These are phyloP conservation scores for Neoascochyta sp. DNA, from an alignment of 2,329 filamentous ascomycete genomes.

Conservation along the genomic window DNA sequence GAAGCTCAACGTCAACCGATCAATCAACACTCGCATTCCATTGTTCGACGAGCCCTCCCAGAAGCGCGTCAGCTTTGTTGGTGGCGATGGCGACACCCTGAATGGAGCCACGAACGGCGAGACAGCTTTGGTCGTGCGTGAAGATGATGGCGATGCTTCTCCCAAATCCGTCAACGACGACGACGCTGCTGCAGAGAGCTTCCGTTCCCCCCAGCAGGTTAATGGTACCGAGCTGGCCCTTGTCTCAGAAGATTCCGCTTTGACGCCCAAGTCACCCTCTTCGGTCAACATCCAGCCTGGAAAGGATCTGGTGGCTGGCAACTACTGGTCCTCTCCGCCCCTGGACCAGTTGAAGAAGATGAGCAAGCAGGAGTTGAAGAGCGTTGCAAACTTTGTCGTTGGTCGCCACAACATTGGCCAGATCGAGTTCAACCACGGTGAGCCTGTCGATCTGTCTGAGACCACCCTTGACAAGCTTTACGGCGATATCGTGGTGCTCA, in stretches of 20 bases:
- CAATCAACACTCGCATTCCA: conserved; percentile 63
- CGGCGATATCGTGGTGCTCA: conserved; percentile 70
- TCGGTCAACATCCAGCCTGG: conserved; percentile 28
- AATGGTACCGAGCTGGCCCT: conserved; percentile 73
- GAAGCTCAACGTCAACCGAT: conserved; percentile 87
- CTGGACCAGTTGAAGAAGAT: conserved; percentile 72
- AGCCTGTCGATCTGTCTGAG: conserved; percentile 69
- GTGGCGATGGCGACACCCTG: conserved; percentile 42
- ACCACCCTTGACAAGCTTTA: conserved; percentile 78
- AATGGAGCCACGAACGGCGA: conserved; percentile 43
- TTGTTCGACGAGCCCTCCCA: conserved; percentile 56
- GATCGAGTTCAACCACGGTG: conserved; percentile 64
- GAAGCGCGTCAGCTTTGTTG: conserved; percentile 86
- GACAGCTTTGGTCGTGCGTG: conserved; percentile 49
- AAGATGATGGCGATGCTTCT: conserved; percentile 49
- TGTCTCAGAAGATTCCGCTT: conserved; percentile 67
- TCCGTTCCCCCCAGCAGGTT: conserved; percentile 66
- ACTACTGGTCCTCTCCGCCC: conserved; percentile 83
- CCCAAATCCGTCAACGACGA: conserved; percentile 50
- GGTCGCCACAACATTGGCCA: conserved; percentile 78
- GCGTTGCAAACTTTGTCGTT: conserved; percentile 71
- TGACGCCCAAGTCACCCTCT: conserved; percentile 35
- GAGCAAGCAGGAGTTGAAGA: conserved; percentile 73
- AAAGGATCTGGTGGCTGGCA: conserved; percentile 59
- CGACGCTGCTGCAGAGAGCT: conserved; percentile 34